These are phyloP conservation scores for Carnegiea gigantea DNA, from an alignment of 179 eudicot genomes.

Conservation along the genomic window DNA sequence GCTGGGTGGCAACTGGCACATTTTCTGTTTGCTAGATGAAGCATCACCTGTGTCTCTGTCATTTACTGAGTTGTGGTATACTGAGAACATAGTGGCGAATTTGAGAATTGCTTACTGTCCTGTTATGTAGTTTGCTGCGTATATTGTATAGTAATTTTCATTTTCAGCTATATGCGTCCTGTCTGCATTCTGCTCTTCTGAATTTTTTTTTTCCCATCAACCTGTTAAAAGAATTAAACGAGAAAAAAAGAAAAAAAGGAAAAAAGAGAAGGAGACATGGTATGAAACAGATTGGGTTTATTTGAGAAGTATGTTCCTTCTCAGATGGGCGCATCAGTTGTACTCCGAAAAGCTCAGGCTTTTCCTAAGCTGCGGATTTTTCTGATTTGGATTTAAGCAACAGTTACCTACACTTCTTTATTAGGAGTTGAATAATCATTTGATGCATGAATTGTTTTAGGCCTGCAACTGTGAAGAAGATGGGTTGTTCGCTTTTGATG, in stretches of 20 bases:
- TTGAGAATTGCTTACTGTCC: not conserved
- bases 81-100: not conserved
- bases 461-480: conserved; percentile 79
- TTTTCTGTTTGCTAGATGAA: not conserved
- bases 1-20: not conserved
- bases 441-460: conserved; percentile 38
- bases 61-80: not conserved
- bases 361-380: not conserved
- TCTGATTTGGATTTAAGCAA: not conserved
- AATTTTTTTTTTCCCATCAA: no score
- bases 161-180: not conserved
- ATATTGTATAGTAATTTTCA: not conserved
- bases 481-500: conserved; percentile 75
- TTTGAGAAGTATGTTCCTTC: not conserved
- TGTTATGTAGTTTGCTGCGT: not conserved
- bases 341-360: not conserved
- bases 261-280: no score
- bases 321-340: not conserved
- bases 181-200: not conserved
- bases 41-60: not conserved
- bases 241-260: not conserved
- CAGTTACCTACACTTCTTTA: not conserved
- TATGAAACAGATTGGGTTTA: not conserved
- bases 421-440: not conserved
- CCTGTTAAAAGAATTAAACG: not conserved